Conservation (phyloP, 805 yeast species). For the Myxozyma sirexii region DNA sequence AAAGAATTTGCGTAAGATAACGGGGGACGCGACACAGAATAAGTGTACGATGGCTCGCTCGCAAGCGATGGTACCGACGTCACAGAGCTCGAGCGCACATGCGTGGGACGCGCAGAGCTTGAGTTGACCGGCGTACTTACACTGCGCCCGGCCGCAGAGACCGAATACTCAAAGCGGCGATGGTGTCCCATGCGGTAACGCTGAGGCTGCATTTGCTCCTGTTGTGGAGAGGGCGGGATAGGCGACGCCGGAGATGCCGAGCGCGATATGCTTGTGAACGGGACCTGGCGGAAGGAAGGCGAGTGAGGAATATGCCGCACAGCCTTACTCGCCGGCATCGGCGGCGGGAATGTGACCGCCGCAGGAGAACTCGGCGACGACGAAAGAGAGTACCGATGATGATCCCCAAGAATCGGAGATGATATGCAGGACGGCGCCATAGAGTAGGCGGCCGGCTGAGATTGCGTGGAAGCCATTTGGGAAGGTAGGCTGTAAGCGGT, state of each 20-base stretch:
- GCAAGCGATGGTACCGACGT: not conserved
- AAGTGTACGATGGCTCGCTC: not conserved
- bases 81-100: constrained; percentile 10
- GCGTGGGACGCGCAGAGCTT: not conserved
- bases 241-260: constrained; percentile 1
- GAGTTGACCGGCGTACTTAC: constrained; percentile 8
- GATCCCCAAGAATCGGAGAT: not conserved
- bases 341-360: not conserved
- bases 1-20: not conserved
- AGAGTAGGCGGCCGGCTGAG: not conserved
- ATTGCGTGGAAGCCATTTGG: not conserved
- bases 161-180: constrained; percentile 17
- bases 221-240: not conserved
- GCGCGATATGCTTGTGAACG: not conserved
- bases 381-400: not conserved
- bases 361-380: not conserved
- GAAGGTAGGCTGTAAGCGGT: not conserved
- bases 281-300: constrained; percentile 21
- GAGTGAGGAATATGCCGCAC: constrained; percentile 30
- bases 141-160: constrained; percentile 12
- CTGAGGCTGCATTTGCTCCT: not conserved
- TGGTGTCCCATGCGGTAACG: constrained; percentile 11
- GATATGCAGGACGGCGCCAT: not conserved
- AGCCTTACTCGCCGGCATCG: not conserved
- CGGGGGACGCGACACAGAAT: not conserved